Evolutionary conservation across 1,284 basidiomycete species (phyloP).

Genomic region (Ceratobasidium sp.): DNA sequence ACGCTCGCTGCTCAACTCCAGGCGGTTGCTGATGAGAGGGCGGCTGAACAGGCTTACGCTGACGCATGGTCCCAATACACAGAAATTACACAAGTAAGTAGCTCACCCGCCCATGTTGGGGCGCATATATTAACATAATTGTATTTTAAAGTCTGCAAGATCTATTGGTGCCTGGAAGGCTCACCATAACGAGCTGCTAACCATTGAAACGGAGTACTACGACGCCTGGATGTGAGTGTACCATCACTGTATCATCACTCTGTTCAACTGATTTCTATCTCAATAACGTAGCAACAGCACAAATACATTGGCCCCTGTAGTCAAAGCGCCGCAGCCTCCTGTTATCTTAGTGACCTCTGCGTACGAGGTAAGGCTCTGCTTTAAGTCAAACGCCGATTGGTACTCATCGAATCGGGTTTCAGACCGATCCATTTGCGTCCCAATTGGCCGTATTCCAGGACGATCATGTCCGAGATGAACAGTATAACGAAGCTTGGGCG

Average conservation of each 20-base stretch:
- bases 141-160: not conserved
- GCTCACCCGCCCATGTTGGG: not conserved
- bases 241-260: not conserved
- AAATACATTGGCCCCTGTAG: not conserved
- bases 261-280: too few relatives aligned
- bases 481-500: constrained; percentile 36
- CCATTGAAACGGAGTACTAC: constrained; percentile 26
- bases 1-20: constrained; percentile 29
- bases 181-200: constrained; percentile 17
- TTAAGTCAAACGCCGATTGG: not conserved
- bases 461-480: constrained; percentile 18
- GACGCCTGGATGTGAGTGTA: constrained; percentile 32
- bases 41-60: constrained; percentile 23
- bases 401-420: not conserved
- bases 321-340: constrained; percentile 3
- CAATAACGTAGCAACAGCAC: not conserved
- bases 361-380: constrained; percentile 14
- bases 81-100: constrained; percentile 27
- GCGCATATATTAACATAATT: not conserved
- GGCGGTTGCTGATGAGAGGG: constrained; percentile 14
- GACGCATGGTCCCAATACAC: constrained; percentile 40
- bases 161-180: constrained; percentile 33
- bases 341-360: not conserved
- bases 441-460: constrained; percentile 34
- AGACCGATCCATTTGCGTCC: constrained; percentile 13